Base-by-base conservation (phyloP, 352 stramenopile species). In the Nothophytophthora sp. region DNA sequence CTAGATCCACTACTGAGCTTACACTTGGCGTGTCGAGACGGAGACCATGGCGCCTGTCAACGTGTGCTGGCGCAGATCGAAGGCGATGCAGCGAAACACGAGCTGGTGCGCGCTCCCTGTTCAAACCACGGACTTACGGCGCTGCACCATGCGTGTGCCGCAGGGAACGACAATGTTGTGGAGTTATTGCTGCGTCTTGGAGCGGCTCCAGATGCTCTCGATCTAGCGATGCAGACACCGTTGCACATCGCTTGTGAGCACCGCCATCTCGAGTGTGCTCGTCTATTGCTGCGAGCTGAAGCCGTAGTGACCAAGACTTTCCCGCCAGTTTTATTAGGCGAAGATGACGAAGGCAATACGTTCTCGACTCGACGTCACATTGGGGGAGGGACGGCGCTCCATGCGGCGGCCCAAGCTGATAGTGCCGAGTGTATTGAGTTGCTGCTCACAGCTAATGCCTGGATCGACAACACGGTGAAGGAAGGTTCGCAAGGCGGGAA, bases 231-330 rank as follows among this genome's bases (percentile, higher is more conserved):
- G 38, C 64, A 83, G 29, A 85, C 76, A 10, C 67, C 80, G 13
- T 57, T 90, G 18, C 80, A 90, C 33, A 23, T 86, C 34, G 76
- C 80, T 23, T 88, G 80, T 47, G 60, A 78, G 7, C 33, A 69
- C 11, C 39, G 50, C n/a, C 62, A 85, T 12, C 63, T 68, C 0
- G 53, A 64, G 11, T 86, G 73, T 40, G 39, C 87, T 24, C 73
- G 84, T 32, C 40, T 81, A 19, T 55, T 91, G 8, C 63, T 91
- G 25, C 83, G 70, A 5, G 73, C 68, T 2, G 81, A 75, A 55
- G 18, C 23, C 5, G 39, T 39, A 24, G 13, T 35, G 25, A 10
- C 38, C 58, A 54, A 50, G 45, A n/a, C n/a, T n/a, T n/a, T 63
- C 1, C 52, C 58, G 11, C 23, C 46, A 3, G 52, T 43, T n/a